phyloP scores from a whole-genome alignment of 2,329 filamentous ascomycete genomes.

The Ophiostoma himal-ulmi region DNA sequence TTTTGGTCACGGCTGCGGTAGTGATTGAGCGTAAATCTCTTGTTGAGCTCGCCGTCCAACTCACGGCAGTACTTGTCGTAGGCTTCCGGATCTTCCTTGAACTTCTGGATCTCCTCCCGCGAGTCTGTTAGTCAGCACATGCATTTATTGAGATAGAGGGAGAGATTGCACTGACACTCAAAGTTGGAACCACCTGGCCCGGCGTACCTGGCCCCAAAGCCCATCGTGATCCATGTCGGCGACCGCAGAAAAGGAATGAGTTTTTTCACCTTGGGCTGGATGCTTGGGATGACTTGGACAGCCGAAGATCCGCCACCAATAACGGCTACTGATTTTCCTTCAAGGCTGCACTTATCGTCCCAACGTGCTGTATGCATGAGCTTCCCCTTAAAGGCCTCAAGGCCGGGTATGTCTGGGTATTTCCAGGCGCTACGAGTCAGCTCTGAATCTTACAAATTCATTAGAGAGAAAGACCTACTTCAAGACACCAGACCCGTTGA shows the following conservation, averaged over 20 bases:
- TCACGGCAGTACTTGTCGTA: slow-evolving; percentile 22
- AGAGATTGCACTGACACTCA: slow-evolving; percentile 37
- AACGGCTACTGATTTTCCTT: slow-evolving; percentile 30
- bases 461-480: slow-evolving; percentile 20
- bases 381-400: slow-evolving; percentile 31
- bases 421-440: slow-evolving; percentile 21
- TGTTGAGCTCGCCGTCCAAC: slow-evolving; percentile 23
- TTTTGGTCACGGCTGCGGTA: slow-evolving; percentile 14
- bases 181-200: slow-evolving; percentile 21
- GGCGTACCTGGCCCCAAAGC: slow-evolving; percentile 45
- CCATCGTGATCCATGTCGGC: slow-evolving; percentile 54
- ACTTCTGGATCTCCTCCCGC: slow-evolving; percentile 49
- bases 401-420: slow-evolving; percentile 32
- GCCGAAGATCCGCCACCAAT: slow-evolving; percentile 33
- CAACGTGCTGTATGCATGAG: slow-evolving; percentile 31
- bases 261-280: slow-evolving; percentile 22
- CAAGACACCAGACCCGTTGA: slow-evolving; percentile 26
- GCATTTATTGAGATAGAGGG: slow-evolving; percentile 19
- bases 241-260: slow-evolving; percentile 22
- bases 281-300: slow-evolving; percentile 30
- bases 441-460: background rate
- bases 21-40: slow-evolving; percentile 20
- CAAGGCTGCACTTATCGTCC: slow-evolving; percentile 22
- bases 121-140: slow-evolving; percentile 35
- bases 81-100: slow-evolving; percentile 44